Percentiles rank a stretch among this genome's conserved stretches.
phyloP scores from a whole-genome alignment of 768 basidiomycete species.

The Pleurotus giganteus region DNA sequence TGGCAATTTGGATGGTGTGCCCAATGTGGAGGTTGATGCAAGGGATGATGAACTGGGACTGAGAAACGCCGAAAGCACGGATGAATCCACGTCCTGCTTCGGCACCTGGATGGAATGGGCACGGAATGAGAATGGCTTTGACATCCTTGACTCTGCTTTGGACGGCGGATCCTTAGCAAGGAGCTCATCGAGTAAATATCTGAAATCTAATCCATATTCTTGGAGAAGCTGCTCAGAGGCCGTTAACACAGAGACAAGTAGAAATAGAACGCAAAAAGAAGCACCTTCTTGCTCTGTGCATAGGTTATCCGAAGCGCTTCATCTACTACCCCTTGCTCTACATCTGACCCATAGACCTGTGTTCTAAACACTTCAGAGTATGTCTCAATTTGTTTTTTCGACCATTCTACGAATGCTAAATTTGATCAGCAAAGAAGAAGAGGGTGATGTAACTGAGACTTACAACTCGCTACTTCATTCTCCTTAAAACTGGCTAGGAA shows the following conservation, averaged over 20 bases:
- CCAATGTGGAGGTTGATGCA: slow-evolving; percentile 15
- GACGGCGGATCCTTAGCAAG: slow-evolving; percentile 52
- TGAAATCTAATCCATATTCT: slow-evolving; percentile 94
- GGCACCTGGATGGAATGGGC: slow-evolving; percentile 25
- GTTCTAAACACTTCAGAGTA: slow-evolving; percentile 85
- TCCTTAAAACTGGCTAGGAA: slow-evolving; percentile 95
- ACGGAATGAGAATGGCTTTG: slow-evolving; percentile 27
- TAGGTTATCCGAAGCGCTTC: slow-evolving; percentile 79
- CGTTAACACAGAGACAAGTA: not conserved
- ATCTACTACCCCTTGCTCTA: slow-evolving; percentile 65
- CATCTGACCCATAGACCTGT: slow-evolving; percentile 87
- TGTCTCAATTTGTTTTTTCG: slow-evolving; percentile 77
- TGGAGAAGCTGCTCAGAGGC: slow-evolving; percentile 65
- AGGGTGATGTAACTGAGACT: slow-evolving; percentile 26
- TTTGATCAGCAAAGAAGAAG: slow-evolving; percentile 2
- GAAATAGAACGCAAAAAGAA: slow-evolving; percentile 10
- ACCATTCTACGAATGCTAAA: slow-evolving; percentile 92
- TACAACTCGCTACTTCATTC: slow-evolving; percentile 90
- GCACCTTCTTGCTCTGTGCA: slow-evolving; percentile 80
- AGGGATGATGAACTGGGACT: slow-evolving; percentile 6
- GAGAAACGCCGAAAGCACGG: slow-evolving; percentile 15
- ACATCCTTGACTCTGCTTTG: slow-evolving; percentile 15
- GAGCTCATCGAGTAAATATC: slow-evolving; percentile 81
- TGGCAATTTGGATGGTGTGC: slow-evolving; percentile 12
- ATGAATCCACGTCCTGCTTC: slow-evolving; percentile 21